phyloP scores from a whole-genome alignment of 495 filamentous ascomycete genomes.

The Penicillium maclennaniae region DNA sequence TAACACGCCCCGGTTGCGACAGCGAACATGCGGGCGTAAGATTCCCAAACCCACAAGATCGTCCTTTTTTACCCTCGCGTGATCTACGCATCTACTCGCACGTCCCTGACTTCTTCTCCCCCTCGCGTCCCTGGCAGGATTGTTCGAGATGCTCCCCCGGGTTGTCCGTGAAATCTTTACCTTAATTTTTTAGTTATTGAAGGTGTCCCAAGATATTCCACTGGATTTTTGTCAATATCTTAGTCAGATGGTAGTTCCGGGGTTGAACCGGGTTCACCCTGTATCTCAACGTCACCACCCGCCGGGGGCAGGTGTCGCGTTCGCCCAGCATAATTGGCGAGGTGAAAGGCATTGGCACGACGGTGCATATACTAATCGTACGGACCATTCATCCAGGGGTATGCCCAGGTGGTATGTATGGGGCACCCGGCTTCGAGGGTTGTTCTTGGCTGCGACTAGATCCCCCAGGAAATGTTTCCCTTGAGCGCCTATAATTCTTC shows the following conservation, averaged over 20 bases:
- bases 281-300: constrained; percentile 25
- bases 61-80: constrained; percentile 14
- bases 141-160: neutral
- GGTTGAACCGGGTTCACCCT: constrained; percentile 2
- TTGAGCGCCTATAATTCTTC: constrained; percentile 11
- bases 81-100: constrained; percentile 19
- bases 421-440: neutral
- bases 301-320: neutral
- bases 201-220: too few species aligned
- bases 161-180: neutral
- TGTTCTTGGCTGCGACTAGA: constrained; percentile 20
- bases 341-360: neutral
- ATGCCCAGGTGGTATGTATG: neutral
- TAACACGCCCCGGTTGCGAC: constrained; percentile 7
- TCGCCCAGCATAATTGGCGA: neutral
- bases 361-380: neutral
- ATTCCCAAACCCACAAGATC: constrained; percentile 14
- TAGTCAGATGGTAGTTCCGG: neutral
- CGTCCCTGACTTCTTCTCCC: neutral
- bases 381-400: neutral
- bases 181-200: too few species aligned
- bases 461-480: constrained; percentile 4
- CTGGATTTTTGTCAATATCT: neutral
- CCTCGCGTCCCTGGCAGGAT: constrained; percentile 22
- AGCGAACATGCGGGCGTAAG: constrained; percentile 1